Percentiles rank a stretch among this genome's conserved stretches.
phyloP scores from a whole-genome alignment of 2,329 filamentous ascomycete genomes.

The Ampelomyces quisqualis region DNA sequence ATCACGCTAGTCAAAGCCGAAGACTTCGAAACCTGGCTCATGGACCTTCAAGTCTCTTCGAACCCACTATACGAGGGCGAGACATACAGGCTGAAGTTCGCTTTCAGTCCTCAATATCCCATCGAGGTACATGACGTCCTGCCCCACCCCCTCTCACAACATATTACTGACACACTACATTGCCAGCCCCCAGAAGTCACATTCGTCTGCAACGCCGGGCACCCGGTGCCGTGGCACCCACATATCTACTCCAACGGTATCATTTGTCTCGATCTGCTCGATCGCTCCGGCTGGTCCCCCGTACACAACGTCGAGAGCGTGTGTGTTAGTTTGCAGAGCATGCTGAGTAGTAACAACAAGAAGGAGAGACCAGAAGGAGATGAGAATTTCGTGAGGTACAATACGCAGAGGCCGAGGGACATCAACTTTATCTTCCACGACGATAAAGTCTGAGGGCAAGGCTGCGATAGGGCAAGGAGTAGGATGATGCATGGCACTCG shows the following conservation, averaged over 20 bases:
- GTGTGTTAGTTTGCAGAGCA: slow-evolving; percentile 96
- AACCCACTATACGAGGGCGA: slow-evolving; percentile 86
- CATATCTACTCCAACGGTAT: slow-evolving; percentile 99
- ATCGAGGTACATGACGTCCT: slow-evolving; percentile 59
- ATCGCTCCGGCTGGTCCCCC: slow-evolving; percentile 86
- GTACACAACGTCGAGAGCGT: slow-evolving; percentile 97
- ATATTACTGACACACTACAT: neutral
- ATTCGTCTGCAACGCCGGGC: slow-evolving; percentile 65
- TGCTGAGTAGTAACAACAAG: slow-evolving; percentile 93
- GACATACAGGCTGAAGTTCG: slow-evolving; percentile 82
- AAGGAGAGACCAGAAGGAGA: slow-evolving; percentile 89
- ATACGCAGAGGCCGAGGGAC: slow-evolving; percentile 77
- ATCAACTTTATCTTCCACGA: slow-evolving; percentile 96
- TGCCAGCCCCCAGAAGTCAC: slow-evolving; percentile 86
- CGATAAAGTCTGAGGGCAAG: slow-evolving; percentile 55
- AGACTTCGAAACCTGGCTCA: slow-evolving; percentile 82
- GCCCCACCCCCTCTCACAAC: neutral
- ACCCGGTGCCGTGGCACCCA: slow-evolving; percentile 84
- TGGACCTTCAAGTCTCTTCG: slow-evolving; percentile 84
- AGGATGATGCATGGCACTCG: slow-evolving; percentile 1
- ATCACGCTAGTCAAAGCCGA: slow-evolving; percentile 81
- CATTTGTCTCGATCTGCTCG: slow-evolving; percentile 93
- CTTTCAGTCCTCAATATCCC: slow-evolving; percentile 79
- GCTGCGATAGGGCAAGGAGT: neutral
- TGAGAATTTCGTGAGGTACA: slow-evolving; percentile 80